A percentile compares a stretch with the other conserved stretches of the same genome.
phyloP scores from a whole-genome alignment of 345 rosid species.

The Euphorbia pulcherrima region DNA sequence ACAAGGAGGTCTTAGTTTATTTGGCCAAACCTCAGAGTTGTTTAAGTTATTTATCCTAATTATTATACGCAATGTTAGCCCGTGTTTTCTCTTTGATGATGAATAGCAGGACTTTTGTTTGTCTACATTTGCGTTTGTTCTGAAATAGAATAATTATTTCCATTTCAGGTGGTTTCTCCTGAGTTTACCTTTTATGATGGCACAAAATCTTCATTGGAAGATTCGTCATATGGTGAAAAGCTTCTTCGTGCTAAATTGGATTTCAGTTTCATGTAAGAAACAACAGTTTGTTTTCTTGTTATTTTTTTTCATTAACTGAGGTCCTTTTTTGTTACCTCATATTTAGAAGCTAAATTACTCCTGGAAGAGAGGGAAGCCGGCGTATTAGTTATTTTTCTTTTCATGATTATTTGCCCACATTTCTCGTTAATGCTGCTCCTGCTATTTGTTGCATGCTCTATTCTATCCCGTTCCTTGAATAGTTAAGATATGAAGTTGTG shows the following conservation, averaged over 20 bases:
- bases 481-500: not conserved
- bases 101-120: not conserved
- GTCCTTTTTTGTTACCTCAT: not conserved
- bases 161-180: conserved; percentile 73
- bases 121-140: not conserved
- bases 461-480: not conserved
- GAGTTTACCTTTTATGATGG: conserved; percentile 97
- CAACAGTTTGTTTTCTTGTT: conserved; percentile 1
- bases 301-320: not conserved
- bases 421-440: not conserved
- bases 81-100: not conserved
- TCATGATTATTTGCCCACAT: not conserved
- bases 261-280: conserved; percentile 92
- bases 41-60: not conserved
- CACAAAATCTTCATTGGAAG: conserved; percentile 78
- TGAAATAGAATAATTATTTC: conserved; percentile 1
- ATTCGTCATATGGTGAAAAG: conserved; percentile 75
- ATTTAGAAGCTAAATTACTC: conserved; percentile 2
- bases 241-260: conserved; percentile 95
- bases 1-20: not conserved
- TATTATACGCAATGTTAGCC: not conserved
- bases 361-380: not conserved
- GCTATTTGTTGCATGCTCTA: not conserved
- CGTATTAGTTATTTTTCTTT: not conserved
- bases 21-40: not conserved